Conservation (phyloP, 495 filamentous ascomycete genomes). For the Penicillium alfredii region DNA sequence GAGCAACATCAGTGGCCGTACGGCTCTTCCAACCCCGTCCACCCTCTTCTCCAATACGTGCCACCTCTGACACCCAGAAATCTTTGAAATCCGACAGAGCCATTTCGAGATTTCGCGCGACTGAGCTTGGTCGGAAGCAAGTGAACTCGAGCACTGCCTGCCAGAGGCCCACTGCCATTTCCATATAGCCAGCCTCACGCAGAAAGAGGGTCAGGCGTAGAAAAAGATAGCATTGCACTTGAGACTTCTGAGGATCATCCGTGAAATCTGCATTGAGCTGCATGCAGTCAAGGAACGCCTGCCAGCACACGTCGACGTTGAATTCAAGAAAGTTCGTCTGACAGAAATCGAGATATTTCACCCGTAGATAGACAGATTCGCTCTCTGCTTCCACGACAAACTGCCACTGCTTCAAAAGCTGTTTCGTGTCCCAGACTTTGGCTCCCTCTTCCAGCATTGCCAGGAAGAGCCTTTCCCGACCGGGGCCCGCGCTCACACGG, state of each 20-base stretch:
- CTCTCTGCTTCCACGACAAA: conserved; percentile 52
- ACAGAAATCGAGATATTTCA: conserved; percentile 65
- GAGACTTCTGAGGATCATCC: conserved; percentile 19
- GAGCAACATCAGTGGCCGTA: background rate
- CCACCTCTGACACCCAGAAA: conserved; percentile 85
- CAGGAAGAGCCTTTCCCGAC: too few relatives aligned
- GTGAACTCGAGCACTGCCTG: conserved; percentile 75
- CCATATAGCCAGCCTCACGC: conserved; percentile 72
- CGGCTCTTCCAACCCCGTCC: conserved; percentile 62
- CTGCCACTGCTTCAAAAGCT: conserved; percentile 59
- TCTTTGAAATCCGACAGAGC: conserved; percentile 49
- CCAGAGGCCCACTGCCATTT: conserved; percentile 74
- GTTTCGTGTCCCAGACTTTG: conserved; percentile 64
- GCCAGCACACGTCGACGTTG: conserved; percentile 57
- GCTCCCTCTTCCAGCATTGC: conserved; percentile 65
- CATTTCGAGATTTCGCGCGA: conserved; percentile 7
- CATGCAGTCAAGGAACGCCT: conserved; percentile 52
- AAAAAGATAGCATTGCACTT: conserved; percentile 64
- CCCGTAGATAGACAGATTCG: conserved; percentile 61
- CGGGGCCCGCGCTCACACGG: too few relatives aligned
- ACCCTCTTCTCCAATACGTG: conserved; percentile 68
- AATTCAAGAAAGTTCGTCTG: conserved; percentile 66
- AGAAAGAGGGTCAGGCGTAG: conserved; percentile 68
- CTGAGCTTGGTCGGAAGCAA: conserved; percentile 47
- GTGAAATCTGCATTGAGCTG: conserved; percentile 35